phyloP scores from a whole-genome alignment of 805 yeast genomes.

The Nakazawaea molendinolei region DNA sequence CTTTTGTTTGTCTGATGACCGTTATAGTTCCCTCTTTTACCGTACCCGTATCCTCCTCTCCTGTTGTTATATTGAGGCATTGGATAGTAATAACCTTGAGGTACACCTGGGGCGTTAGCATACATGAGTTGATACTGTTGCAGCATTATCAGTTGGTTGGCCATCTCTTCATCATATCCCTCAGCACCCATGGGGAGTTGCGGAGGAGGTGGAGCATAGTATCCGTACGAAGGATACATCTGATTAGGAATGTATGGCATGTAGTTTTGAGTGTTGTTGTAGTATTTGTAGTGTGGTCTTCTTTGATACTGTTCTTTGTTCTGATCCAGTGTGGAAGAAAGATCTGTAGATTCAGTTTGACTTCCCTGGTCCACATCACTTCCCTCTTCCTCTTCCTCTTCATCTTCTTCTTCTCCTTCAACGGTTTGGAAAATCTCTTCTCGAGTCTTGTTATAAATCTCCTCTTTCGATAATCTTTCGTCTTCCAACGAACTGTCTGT shows the following conservation, averaged over 20 bases:
- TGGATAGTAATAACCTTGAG: slow-evolving; percentile 10
- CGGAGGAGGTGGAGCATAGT: neutral
- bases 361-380: slow-evolving; percentile 13
- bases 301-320: slow-evolving; percentile 6
- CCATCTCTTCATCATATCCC: neutral
- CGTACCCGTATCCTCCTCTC: slow-evolving; percentile 4
- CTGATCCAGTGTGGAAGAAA: neutral
- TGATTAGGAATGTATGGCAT: slow-evolving; percentile 1
- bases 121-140: slow-evolving; percentile 8
- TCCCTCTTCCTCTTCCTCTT: slow-evolving; percentile 17
- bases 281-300: slow-evolving; percentile 3
- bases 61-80: slow-evolving; percentile 1
- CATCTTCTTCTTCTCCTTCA: slow-evolving; percentile 24
- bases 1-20: neutral
- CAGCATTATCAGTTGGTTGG: slow-evolving; percentile 1
- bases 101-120: slow-evolving; percentile 2
- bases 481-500: slow-evolving; percentile 20
- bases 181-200: neutral
- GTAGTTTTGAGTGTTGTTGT: neutral
- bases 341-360: neutral
- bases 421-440: slow-evolving; percentile 28
- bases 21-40: slow-evolving; percentile 3
- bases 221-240: slow-evolving; percentile 6
- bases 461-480: slow-evolving; percentile 34
- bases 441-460: slow-evolving; percentile 32